These are phyloP conservation scores for Aspergillus udagawae DNA, from an alignment of 2,329 filamentous ascomycete genomes.

Conservation along the genomic window DNA sequence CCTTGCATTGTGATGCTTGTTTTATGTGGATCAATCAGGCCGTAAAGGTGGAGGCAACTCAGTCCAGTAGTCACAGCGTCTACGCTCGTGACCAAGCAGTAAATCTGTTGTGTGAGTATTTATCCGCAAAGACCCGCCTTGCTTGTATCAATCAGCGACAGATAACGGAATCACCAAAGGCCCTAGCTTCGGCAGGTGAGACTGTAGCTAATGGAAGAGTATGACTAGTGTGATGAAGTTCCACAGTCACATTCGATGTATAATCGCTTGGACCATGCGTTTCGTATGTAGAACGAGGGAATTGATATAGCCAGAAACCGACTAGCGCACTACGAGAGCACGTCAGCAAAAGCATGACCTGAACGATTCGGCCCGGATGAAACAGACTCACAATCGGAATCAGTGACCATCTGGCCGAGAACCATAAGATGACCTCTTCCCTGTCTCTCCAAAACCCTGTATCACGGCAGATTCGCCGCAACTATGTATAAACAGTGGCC, in stretches of 20 bases:
- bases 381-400: not conserved
- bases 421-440: not conserved
- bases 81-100: not conserved
- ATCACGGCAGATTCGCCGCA: not conserved
- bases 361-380: not conserved
- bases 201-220: not conserved
- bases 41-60: slow-evolving; percentile 43
- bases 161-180: not conserved
- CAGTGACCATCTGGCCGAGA: not conserved
- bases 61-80: slow-evolving; percentile 43
- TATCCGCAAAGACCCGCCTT: slow-evolving; percentile 19
- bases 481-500: not conserved
- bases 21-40: slow-evolving; percentile 54
- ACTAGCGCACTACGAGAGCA: not conserved
- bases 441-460: not conserved
- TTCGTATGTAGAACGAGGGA: not conserved
- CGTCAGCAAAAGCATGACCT: not conserved
- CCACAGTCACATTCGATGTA: not conserved
- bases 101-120: not conserved
- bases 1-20: slow-evolving; percentile 54
- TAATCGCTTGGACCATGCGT: not conserved
- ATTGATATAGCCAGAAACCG: not conserved
- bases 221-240: not conserved
- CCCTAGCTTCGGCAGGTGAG: not conserved
- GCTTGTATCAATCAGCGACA: slow-evolving; percentile 4